Base-by-base conservation (phyloP, 2,329 filamentous ascomycete species). In the Trichoderma sp. region DNA sequence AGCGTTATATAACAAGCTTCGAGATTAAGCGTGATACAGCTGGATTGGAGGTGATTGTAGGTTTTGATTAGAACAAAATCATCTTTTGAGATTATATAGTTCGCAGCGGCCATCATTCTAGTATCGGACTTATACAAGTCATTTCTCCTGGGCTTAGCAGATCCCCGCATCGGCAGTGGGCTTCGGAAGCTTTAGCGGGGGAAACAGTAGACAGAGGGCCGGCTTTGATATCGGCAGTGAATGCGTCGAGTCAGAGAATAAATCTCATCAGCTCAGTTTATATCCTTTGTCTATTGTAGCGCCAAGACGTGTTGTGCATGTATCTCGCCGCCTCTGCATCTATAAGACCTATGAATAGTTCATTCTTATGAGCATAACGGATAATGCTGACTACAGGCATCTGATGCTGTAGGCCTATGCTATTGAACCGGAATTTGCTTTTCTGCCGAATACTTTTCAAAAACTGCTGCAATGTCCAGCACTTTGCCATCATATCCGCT, bases 351-450 rank as follows among this genome's bases (percentile, higher is more conserved):
- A n/a, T 46, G 16, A 46, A 46, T 21, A 3, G 7, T 46, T 4
- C 1, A 46, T 2, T 76, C 76, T 6, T 77, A 77, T 5, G 75
- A 74, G 11, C 77, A 77, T 70, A 5, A 26, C 32, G 59, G 21
- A 26, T 34, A 34, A n/a, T 26, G 24, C 63, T 80, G 5, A 70
- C 80, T 14, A 77, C 11, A 34, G 13, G 13, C 13, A 34, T 14
- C 11, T 34, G 11, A 49, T 24, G 21, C 3, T 10, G n/a, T 21
- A 24, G 11, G 21, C 10, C 46, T 49, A 11, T 16, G 46, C n/a
- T 49, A 24, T 24, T 49, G 1, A 24, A 11, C 11, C 3, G 10
- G 24, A 49, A 13, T 13, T 10, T 49, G n/a, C 8, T 21, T 24
- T 28, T 28, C 18, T 28, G 8, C 24, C 16, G 1, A 18, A 4